Conservation (phyloP, 495 filamentous ascomycete genomes). For the Bacidia gigantensis region DNA sequence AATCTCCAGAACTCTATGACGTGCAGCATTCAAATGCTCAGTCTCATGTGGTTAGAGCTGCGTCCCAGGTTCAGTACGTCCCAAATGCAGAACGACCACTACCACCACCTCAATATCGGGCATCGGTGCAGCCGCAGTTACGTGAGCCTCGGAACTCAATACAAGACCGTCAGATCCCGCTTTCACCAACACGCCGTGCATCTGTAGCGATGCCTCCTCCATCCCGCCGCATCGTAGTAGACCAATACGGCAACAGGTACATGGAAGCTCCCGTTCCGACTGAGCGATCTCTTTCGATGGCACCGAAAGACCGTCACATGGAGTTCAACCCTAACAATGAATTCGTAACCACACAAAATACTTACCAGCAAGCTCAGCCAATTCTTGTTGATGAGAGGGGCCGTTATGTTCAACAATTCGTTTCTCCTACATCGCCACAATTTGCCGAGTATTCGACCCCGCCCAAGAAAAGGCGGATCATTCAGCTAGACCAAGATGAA, state of each 20-base stretch:
- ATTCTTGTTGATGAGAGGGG: conserved; percentile 32
- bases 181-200: conserved; percentile 25
- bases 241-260: conserved; percentile 58
- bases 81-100: conserved; percentile 32
- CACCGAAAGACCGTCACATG: conserved; percentile 34
- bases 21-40: conserved; percentile 16
- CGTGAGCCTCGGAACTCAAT: conserved; percentile 48
- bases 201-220: conserved; percentile 42
- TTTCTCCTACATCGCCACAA: conserved; percentile 30
- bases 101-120: conserved; percentile 45
- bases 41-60: conserved; percentile 36
- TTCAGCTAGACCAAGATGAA: conserved; percentile 4
- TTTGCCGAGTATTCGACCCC: conserved; percentile 31
- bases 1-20: conserved; percentile 16
- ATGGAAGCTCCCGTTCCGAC: conserved; percentile 39
- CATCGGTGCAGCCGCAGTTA: conserved; percentile 30
- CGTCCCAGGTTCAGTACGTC: conserved; percentile 48
- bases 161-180: conserved; percentile 33
- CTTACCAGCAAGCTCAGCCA: conserved; percentile 28
- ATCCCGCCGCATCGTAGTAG: conserved; percentile 50
- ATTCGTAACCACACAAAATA: conserved; percentile 24
- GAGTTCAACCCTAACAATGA: conserved; percentile 31
- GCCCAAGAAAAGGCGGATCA: conserved; percentile 20
- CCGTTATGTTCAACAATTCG: conserved; percentile 34
- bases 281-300: conserved; percentile 30